phyloP scores from a whole-genome alignment of 805 yeast genomes.

The Kregervanrija fluxuum region DNA sequence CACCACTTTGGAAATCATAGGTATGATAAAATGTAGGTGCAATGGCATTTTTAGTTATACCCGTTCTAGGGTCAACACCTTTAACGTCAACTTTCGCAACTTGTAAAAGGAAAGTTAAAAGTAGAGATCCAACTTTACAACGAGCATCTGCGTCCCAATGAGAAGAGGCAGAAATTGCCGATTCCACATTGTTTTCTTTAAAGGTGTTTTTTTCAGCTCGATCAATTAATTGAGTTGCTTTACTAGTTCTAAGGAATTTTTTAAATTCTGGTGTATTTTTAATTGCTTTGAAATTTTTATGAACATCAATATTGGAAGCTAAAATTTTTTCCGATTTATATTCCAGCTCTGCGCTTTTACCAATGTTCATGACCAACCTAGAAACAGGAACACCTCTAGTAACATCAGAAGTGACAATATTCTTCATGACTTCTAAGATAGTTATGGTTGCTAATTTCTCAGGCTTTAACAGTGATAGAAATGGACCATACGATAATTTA shows the following conservation, averaged over 20 bases:
- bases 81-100: slow-evolving; percentile 76
- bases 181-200: slow-evolving; percentile 6
- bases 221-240: slow-evolving; percentile 21
- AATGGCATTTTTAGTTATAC: slow-evolving; percentile 53
- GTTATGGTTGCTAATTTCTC: slow-evolving; percentile 80
- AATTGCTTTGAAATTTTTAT: slow-evolving; percentile 44
- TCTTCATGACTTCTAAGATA: slow-evolving; percentile 70
- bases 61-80: slow-evolving; percentile 77
- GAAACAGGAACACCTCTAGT: slow-evolving; percentile 81
- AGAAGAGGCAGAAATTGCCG: slow-evolving; percentile 8
- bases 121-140: slow-evolving; percentile 76
- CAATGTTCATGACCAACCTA: slow-evolving; percentile 72
- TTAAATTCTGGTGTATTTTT: slow-evolving; percentile 38
- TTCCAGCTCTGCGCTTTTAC: slow-evolving; percentile 79
- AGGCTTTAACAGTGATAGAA: slow-evolving; percentile 60
- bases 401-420: slow-evolving; percentile 68
- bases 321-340: slow-evolving; percentile 63
- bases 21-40: slow-evolving; percentile 91
- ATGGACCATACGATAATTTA: slow-evolving; percentile 68
- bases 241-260: slow-evolving; percentile 29
- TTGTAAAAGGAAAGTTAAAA: slow-evolving; percentile 67
- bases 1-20: slow-evolving; percentile 74
- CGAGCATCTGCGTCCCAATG: slow-evolving; percentile 26
- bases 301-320: slow-evolving; percentile 46
- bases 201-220: slow-evolving; percentile 18